Percentiles rank a stretch among this genome's conserved stretches.
Conservation (phyloP, 2,329 filamentous ascomycete species). For the Chrysoporthe deuterocubensis region DNA sequence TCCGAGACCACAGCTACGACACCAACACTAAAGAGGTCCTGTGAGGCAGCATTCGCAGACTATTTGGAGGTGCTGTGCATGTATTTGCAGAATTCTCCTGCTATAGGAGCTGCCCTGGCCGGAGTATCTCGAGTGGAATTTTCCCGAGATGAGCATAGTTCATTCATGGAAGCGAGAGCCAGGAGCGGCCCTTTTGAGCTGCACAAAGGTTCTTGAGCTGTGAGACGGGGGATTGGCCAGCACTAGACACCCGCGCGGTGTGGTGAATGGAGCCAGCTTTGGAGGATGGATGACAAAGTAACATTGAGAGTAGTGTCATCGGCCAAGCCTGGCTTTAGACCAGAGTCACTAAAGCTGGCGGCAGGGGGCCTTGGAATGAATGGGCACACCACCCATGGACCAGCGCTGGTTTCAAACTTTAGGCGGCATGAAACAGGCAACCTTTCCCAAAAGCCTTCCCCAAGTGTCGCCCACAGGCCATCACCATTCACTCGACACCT, state of each 20-base stretch:
- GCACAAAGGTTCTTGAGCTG: neutral
- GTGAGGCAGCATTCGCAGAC: neutral
- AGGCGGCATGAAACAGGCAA: constrained; percentile 17
- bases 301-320: neutral
- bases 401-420: neutral
- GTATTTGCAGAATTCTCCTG: neutral
- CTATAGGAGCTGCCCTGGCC: neutral
- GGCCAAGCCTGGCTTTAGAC: neutral
- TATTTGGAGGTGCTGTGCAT: neutral
- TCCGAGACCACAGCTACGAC: neutral
- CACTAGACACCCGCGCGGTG: neutral
- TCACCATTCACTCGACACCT: constrained; percentile 1
- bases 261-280: neutral
- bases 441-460: neutral
- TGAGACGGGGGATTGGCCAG: neutral
- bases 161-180: neutral
- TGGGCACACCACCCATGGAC: neutral
- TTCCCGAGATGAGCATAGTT: neutral
- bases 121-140: neutral
- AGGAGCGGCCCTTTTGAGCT: neutral
- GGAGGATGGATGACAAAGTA: neutral
- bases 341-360: neutral
- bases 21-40: neutral
- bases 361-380: constrained; percentile 3
- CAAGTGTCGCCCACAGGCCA: neutral